Base-by-base conservation (phyloP, 208 protist genomes). In the Trypanosoma avium region DNA sequence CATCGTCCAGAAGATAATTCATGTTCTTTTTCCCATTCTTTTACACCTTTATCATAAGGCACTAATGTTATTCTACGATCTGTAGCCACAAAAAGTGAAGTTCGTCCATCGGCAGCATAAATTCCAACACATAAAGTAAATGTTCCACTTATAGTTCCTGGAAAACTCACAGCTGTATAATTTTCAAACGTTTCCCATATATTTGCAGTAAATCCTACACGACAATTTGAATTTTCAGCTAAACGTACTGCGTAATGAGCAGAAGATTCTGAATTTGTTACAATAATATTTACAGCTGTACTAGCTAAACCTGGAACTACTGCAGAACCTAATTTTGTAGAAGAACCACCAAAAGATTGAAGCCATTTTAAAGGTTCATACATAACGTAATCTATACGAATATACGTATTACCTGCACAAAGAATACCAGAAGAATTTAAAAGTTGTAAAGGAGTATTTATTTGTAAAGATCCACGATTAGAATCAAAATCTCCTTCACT, bases 351-450 rank as follows among this genome's bases (percentile, higher is more conserved):
- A 27, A 87, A 47, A 0, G 67, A 67, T 19, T 52, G 30, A 21
- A 91, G 71, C 72, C 78, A 81, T 24, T 53, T 45, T 13, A 22
- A 50, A 21, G 81, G 60, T 30, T 75, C 72, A 27, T 80, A 40
- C 19, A 87, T 62, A 24, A 52, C 38, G 65, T 91, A 91, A 67
- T 91, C 81, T 15, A 91, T 59, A 22, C 78, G 73, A 45, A 87
- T 57, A 68, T 91, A 91, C 40, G 60, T 50, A 3, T 29, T 45
- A 10, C 66, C 66, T 6, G 70, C 58, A 57, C 84, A 91, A 22
- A 91, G 45, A 33, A 91, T 68, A 46, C 84, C 84, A 10, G 55
- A 59, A 4, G 68, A 21, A 46, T 77, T 45, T 26, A 59, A 69
- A 7, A 86, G 64, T 46, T 59, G 54, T 9, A 86, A 35, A 10